phyloP scores from a whole-genome alignment of 768 basidiomycete species.

The Heimioporus sp. region DNA sequence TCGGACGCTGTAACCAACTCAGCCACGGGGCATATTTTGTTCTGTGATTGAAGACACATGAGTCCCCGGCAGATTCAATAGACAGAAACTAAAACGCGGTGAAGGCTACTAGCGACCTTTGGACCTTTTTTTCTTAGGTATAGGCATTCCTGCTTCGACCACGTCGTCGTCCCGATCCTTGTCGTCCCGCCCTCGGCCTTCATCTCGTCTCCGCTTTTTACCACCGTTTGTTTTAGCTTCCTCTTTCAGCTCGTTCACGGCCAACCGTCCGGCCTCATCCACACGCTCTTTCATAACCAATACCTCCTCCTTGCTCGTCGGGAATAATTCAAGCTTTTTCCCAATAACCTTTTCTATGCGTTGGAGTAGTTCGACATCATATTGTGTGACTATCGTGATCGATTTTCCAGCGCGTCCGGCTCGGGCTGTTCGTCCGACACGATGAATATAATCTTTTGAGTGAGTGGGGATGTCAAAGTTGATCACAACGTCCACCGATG shows the following conservation, averaged over 20 bases:
- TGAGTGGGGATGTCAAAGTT: constrained; percentile 98
- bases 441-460: constrained; percentile 98
- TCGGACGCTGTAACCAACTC: constrained; percentile 79
- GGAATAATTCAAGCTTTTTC: constrained; percentile 90
- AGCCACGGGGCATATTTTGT: constrained; percentile 58
- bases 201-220: constrained; percentile 48
- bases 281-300: constrained; percentile 86
- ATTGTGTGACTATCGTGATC: constrained; percentile 97
- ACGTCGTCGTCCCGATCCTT: constrained; percentile 91
- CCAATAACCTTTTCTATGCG: constrained; percentile 91
- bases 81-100: too few relatives aligned
- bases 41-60: too few relatives aligned
- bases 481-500: constrained; percentile 93
- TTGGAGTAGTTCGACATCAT: constrained; percentile 94
- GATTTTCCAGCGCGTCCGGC: constrained; percentile 97
- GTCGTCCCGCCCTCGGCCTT: constrained; percentile 61
- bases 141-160: constrained; percentile 88
- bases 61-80: too few relatives aligned
- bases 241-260: constrained; percentile 81
- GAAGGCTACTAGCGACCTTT: constrained; percentile 42
- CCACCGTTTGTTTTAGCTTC: constrained; percentile 51
- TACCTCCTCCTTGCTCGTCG: constrained; percentile 85
- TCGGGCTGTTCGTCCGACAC: constrained; percentile 95
- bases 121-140: constrained; percentile 62
- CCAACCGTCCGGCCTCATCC: constrained; percentile 77